phyloP scores from a whole-genome alignment of 2,329 filamentous ascomycete species.

The Paracamarosporium sp. region DNA sequence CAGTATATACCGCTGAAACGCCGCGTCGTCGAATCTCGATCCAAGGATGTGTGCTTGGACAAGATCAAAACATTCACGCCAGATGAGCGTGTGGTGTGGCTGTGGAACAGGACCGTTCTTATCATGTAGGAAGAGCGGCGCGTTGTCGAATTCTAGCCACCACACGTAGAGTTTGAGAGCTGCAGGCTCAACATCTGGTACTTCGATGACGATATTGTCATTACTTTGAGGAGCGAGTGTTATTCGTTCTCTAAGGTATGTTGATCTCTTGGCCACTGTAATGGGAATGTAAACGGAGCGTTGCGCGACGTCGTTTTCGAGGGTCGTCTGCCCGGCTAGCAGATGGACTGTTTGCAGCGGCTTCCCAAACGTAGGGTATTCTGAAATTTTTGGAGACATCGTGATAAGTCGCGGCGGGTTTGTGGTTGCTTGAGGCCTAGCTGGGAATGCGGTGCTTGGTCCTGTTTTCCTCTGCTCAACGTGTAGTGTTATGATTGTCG shows the following conservation, averaged over 20 bases:
- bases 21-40: conserved; percentile 9
- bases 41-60: conserved; percentile 27
- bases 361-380: background rate
- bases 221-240: background rate
- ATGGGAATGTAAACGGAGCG: conserved; percentile 9
- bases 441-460: background rate
- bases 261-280: conserved; percentile 10
- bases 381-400: background rate
- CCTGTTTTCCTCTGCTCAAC: background rate
- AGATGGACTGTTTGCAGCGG: conserved; percentile 9
- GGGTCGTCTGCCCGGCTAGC: conserved; percentile 12
- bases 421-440: background rate
- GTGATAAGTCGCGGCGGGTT: background rate
- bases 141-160: conserved; percentile 12
- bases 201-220: background rate
- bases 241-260: conserved; percentile 13
- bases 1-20: conserved; percentile 9
- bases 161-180: conserved; percentile 22
- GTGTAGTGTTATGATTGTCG: background rate
- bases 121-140: conserved; percentile 3
- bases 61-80: conserved; percentile 18
- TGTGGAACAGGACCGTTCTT: background rate
- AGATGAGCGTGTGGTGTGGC: background rate
- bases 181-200: conserved; percentile 14
- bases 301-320: conserved; percentile 12